Evolutionary conservation across 2,329 filamentous ascomycete genomes (phyloP), one percentile per base, ranked within the genome.

Genomic region (Penicillium sp.): DNA sequence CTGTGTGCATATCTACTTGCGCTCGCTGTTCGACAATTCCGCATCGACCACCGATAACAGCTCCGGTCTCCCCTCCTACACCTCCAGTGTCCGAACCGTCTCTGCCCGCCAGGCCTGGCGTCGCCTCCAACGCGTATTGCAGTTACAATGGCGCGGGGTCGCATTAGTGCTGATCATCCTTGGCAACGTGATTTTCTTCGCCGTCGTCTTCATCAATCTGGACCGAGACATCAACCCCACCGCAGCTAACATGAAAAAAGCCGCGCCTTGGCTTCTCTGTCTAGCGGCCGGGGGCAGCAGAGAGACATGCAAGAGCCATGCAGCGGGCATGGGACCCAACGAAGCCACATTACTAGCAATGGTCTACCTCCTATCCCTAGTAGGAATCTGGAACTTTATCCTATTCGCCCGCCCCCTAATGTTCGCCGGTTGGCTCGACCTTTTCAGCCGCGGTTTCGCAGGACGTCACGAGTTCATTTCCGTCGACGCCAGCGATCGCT

Each of bases 61-160:
- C 67, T 92, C 90, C 3, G 84, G 83, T 29, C 79, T 96, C 31
- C 90, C 91, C 0, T 89, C 88, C 0, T 93, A 93, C 76, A 83
- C 85, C 13, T 86, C 85, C 69, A 96, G 91, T 72, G 78, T 93
- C 55, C 85, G 85, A 61, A 91, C 88, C n/a, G 85, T 92, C 71
- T 91, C 90, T 9, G 92, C 93, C 11, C 86, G 90, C 53, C 92
- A 96, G 69, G 91, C 96, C 2, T 97, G 96, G 72, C 88, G 90
- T 62, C 87, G 95, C 66, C 85, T 99, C 37, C 87, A 88, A 62
- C 89, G 92, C 64, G 92, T 98, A 19, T 84, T 99, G 37, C 87
- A 90, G 71, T 85, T 98, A 4, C 95, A 99, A 75, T 99, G 95
- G 95, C 86, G 93, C 66, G 93, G 93, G 45, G 93, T 97, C 59